phyloP scores from a whole-genome alignment of 768 basidiomycete species.

The Tylopilus sp. region DNA sequence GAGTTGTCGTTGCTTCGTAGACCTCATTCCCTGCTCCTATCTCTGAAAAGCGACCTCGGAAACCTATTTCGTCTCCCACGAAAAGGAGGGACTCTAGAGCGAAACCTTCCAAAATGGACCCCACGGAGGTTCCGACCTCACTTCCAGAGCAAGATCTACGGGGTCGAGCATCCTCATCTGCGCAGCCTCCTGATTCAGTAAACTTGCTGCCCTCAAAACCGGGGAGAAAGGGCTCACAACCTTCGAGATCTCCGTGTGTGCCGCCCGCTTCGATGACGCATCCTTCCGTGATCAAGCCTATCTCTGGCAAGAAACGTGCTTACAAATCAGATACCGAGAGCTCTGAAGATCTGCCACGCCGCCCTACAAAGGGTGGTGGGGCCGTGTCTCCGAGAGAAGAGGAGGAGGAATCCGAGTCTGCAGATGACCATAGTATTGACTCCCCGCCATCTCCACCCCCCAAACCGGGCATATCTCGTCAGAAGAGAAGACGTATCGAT shows the following conservation, averaged over 20 bases:
- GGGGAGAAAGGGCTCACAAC: background rate
- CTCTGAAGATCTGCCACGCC: constrained; percentile 13
- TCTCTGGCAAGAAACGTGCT: constrained; percentile 19
- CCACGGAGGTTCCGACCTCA: constrained; percentile 52
- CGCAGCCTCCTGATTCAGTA: constrained; percentile 5
- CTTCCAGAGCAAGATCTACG: constrained; percentile 50
- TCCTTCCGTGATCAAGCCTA: constrained; percentile 5
- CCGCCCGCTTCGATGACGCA: constrained; percentile 1
- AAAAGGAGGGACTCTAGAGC: constrained; percentile 12
- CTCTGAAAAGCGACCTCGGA: constrained; percentile 8
- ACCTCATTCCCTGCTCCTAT: background rate
- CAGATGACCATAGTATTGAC: constrained; percentile 37
- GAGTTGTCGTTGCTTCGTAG: constrained; percentile 1
- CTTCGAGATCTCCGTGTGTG: constrained; percentile 2
- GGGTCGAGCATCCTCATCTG: constrained; percentile 6
- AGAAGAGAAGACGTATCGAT: constrained; percentile 46
- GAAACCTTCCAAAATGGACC: constrained; percentile 25
- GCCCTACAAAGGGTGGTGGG: constrained; percentile 31
- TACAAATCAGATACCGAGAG: constrained; percentile 26
- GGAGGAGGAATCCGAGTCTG: constrained; percentile 39
- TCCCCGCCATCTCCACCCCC: constrained; percentile 28
- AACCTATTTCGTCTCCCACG: constrained; percentile 4
- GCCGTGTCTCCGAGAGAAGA: constrained; percentile 26
- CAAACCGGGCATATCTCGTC: constrained; percentile 28
- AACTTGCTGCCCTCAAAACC: constrained; percentile 7